Conservation (phyloP, 2,329 filamentous ascomycete species). For the Colletotrichum horii region DNA sequence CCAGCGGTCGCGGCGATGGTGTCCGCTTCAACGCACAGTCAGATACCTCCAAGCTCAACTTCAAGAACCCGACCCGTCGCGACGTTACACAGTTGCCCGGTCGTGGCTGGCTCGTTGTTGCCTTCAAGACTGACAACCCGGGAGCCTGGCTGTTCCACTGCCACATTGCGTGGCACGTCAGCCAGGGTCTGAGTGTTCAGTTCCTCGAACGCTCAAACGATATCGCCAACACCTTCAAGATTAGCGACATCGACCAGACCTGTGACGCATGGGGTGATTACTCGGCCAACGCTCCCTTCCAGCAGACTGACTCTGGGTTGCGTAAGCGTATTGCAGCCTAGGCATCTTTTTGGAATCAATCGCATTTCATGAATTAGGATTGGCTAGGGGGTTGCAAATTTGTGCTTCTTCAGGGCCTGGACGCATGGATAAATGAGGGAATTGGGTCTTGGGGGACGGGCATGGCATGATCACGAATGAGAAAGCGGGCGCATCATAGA, state of each 20-base stretch:
- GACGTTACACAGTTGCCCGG: constrained; percentile 50
- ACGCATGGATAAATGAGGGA: neutral
- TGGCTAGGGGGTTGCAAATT: neutral
- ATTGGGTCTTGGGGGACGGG: neutral
- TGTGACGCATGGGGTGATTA: constrained; percentile 7
- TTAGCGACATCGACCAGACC: neutral
- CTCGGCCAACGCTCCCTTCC: neutral
- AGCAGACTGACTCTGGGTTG: constrained; percentile 10
- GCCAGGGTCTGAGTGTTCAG: constrained; percentile 54
- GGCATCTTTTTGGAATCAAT: neutral
- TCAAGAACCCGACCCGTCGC: constrained; percentile 48
- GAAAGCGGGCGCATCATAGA: constrained; percentile 13
- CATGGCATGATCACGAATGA: neutral
- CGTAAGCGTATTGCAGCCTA: neutral
- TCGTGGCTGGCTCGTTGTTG: constrained; percentile 50
- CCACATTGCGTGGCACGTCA: constrained; percentile 55
- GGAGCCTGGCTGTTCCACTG: constrained; percentile 53
- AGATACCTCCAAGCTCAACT: constrained; percentile 38
- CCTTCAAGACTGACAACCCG: constrained; percentile 55
- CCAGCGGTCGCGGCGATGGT: constrained; percentile 5
- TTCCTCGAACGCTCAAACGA: constrained; percentile 46
- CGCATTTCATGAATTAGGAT: neutral
- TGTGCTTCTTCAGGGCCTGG: neutral
- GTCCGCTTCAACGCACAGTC: constrained; percentile 31
- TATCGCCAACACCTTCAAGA: constrained; percentile 8